These are phyloP conservation scores for Aeschynomene evenia DNA, from an alignment of 306 rosid genomes.

Conservation along the genomic window DNA sequence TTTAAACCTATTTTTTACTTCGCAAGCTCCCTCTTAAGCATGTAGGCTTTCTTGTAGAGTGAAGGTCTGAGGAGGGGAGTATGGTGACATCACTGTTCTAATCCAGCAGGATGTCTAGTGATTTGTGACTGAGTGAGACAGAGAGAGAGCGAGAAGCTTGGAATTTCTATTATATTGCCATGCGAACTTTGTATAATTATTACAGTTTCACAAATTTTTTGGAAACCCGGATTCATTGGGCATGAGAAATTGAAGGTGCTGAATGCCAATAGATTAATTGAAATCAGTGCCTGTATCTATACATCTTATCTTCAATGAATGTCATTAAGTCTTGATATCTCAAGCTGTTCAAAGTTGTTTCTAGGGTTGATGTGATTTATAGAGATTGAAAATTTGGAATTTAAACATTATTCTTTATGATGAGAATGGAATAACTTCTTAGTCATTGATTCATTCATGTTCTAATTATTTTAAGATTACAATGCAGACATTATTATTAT, in stretches of 20 bases:
- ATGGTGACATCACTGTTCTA: background rate
- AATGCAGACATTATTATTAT: background rate
- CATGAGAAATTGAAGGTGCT: conserved; percentile 1
- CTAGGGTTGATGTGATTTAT: conserved; percentile 15
- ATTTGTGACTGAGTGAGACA: too few relatives aligned
- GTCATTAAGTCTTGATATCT: background rate
- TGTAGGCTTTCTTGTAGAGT: too few relatives aligned
- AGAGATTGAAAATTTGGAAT: background rate
- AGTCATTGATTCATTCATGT: conserved; percentile 12
- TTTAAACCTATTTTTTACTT: background rate
- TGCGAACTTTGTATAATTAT: background rate
- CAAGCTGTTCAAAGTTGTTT: conserved; percentile 18
- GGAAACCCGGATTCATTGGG: background rate
- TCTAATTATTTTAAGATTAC: conserved; percentile 8
- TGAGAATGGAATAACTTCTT: conserved; percentile 15
- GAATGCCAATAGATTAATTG: background rate
- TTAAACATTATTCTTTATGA: background rate
- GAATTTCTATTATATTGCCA: background rate
- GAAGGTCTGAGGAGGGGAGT: background rate
- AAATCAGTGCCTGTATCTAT: background rate
- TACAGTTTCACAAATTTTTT: background rate
- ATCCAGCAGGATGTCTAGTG: background rate
- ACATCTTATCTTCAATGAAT: background rate
- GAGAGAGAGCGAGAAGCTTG: background rate
- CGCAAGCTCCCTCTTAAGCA: background rate